These are phyloP conservation scores for Geranium brycei DNA, from an alignment of 345 rosid species.

Conservation along the genomic window DNA sequence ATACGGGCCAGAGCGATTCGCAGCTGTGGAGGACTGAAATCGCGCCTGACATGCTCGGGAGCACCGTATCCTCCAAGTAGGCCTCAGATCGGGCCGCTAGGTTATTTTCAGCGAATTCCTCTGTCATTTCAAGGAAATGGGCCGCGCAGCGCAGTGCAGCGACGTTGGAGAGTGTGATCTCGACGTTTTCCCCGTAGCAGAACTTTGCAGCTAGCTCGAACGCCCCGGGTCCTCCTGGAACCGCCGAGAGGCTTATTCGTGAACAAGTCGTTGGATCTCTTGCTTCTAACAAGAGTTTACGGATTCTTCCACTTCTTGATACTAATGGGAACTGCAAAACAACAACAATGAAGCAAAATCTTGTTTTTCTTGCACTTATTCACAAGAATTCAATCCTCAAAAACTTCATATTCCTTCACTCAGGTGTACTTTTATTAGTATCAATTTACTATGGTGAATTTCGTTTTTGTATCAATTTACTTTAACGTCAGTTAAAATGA, in stretches of 20 bases:
- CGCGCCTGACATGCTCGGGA: conserved; percentile 57
- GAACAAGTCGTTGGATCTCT: conserved; percentile 50
- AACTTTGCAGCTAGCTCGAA: conserved; percentile 96
- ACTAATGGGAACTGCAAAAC: conserved; percentile 75
- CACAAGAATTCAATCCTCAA: no score
- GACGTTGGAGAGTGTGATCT: conserved; percentile 50
- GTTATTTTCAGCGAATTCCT: conserved; percentile 71
- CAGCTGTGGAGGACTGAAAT: conserved; percentile 64
- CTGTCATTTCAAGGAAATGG: conserved; percentile 86
- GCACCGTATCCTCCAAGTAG: conserved; percentile 46
- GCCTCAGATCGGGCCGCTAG: conserved; percentile 51
- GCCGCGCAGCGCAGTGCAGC: conserved; percentile 63
- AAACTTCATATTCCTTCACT: no score
- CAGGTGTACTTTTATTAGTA: no score
- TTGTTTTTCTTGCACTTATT: no score
- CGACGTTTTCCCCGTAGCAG: conserved; percentile 74
- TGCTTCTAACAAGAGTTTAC: conserved; percentile 55
- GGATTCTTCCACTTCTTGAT: conserved; percentile 75
- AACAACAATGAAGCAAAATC: neutral
- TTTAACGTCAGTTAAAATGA: no score
- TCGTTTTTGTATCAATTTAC: no score
- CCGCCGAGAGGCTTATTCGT: conserved; percentile 39
- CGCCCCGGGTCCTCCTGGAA: conserved; percentile 82
- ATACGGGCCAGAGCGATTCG: conserved; percentile 53
- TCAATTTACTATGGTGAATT: no score